phyloP scores from a whole-genome alignment of 192 early-diverging fungal genomes.

The Jimgerdemannia flammicorona region DNA sequence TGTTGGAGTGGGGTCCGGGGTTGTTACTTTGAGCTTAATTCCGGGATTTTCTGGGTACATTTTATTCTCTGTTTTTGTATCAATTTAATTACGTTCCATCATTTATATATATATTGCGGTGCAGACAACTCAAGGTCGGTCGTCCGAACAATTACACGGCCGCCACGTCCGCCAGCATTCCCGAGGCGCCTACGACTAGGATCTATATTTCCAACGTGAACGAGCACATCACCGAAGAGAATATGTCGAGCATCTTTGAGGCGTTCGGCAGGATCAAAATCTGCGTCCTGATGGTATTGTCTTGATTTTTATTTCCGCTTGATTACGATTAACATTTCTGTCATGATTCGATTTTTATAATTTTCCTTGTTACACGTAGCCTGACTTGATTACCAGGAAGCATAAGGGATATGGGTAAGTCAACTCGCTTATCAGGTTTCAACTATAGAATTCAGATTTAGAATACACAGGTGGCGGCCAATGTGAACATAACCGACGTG shows the following conservation, averaged over 20 bases:
- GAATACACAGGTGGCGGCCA: too few species aligned
- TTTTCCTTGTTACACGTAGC: conserved; percentile 28
- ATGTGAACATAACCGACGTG: too few species aligned
- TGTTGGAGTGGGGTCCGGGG: too few species aligned
- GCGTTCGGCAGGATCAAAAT: conserved; percentile 75
- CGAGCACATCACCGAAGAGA: conserved; percentile 67
- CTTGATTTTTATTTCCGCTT: not conserved
- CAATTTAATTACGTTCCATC: conserved; percentile 5
- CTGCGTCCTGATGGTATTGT: conserved; percentile 63
- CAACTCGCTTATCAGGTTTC: not conserved
- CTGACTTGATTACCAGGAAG: conserved; percentile 62
- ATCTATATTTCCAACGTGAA: conserved; percentile 87
- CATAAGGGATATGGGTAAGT: conserved; percentile 81
- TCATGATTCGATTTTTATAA: not conserved
- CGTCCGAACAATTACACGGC: conserved; percentile 81
- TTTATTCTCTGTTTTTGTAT: too few species aligned
- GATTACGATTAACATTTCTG: not conserved
- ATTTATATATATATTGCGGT: conserved; percentile 1
- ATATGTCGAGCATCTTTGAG: conserved; percentile 75
- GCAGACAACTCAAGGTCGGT: conserved; percentile 71
- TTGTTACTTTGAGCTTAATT: conserved; percentile 5
- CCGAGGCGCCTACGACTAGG: conserved; percentile 57
- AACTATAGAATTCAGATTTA: not conserved
- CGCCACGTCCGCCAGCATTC: conserved; percentile 54
- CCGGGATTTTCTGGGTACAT: too few species aligned